Percentiles rank a stretch among this genome's conserved stretches.
phyloP scores from a whole-genome alignment of 352 stramenopile species.

The Globisporangium nagaii region DNA sequence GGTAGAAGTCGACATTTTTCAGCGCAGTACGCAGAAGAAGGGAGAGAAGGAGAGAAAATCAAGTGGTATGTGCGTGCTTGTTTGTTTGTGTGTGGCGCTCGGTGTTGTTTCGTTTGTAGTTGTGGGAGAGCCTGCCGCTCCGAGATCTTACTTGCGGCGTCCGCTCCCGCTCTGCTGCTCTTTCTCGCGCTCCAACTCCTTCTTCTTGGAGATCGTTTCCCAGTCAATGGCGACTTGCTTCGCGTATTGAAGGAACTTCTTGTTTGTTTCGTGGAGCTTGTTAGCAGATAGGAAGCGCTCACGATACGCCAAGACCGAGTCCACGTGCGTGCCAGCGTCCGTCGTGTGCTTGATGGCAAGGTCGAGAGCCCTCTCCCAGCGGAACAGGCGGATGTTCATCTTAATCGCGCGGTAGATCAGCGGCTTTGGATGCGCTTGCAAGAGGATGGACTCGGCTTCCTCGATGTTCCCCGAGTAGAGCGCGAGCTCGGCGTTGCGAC shows the following conservation, averaged over 20 bases:
- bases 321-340: constrained; percentile 78
- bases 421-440: constrained; percentile 84
- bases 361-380: constrained; percentile 85
- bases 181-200: constrained; percentile 82
- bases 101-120: constrained; percentile 1
- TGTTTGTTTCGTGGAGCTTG: constrained; percentile 85
- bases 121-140: not conserved
- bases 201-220: constrained; percentile 87
- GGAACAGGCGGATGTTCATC: constrained; percentile 89
- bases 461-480: constrained; percentile 83
- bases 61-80: constrained; percentile 22
- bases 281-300: constrained; percentile 83
- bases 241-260: constrained; percentile 84
- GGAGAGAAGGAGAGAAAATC: constrained; percentile 5
- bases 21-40: constrained; percentile 14
- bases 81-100: constrained; percentile 12
- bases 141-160: constrained; percentile 45
- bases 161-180: constrained; percentile 42
- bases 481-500: constrained; percentile 84
- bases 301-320: constrained; percentile 88
- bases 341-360: constrained; percentile 88
- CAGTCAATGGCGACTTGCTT: constrained; percentile 86
- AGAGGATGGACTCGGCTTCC: constrained; percentile 89
- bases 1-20: constrained; percentile 10
- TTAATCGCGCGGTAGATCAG: constrained; percentile 93